A percentile compares a stretch with the other conserved stretches of the same genome.
These are phyloP conservation scores for Eucalyptus camaldulensis DNA, from an alignment of 345 rosid genomes.

Conservation along the genomic window DNA sequence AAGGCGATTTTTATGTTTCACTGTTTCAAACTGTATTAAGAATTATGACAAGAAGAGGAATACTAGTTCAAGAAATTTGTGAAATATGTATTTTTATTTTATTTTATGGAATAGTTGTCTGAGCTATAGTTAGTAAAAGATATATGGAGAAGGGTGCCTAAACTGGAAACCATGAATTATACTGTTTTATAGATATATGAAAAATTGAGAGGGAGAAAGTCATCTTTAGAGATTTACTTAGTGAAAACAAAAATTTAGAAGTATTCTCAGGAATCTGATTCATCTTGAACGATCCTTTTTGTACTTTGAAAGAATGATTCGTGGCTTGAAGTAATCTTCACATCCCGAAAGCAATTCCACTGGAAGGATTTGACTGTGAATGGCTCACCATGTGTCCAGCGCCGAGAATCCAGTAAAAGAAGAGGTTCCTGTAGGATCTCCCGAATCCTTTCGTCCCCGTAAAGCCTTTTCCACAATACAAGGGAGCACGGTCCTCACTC, in stretches of 20 bases:
- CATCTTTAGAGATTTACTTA: not conserved
- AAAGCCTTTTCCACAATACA: constrained; percentile 5
- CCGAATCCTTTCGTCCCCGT: not conserved
- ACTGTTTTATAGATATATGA: not conserved
- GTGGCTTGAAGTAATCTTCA: not conserved
- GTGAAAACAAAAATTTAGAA: not conserved
- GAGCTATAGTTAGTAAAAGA: not conserved
- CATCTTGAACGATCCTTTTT: not conserved
- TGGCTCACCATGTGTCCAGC: not conserved
- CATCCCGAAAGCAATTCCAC: not conserved
- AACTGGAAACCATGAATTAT: not conserved
- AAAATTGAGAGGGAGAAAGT: not conserved
- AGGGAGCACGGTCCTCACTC: constrained; percentile 2
- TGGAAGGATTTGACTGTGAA: not conserved
- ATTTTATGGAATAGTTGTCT: not conserved
- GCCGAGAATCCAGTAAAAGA: not conserved
- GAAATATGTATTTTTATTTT: not conserved
- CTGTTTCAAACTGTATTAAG: not conserved
- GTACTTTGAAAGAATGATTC: not conserved
- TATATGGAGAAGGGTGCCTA: not conserved
- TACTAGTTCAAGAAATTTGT: not conserved
- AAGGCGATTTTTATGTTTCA: not conserved
- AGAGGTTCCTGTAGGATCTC: not conserved
- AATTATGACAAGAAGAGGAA: not conserved
- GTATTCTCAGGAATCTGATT: not conserved